Evolutionary conservation across 139 green algal species (phyloP).

Genomic region (Coccomyxa sp.): DNA sequence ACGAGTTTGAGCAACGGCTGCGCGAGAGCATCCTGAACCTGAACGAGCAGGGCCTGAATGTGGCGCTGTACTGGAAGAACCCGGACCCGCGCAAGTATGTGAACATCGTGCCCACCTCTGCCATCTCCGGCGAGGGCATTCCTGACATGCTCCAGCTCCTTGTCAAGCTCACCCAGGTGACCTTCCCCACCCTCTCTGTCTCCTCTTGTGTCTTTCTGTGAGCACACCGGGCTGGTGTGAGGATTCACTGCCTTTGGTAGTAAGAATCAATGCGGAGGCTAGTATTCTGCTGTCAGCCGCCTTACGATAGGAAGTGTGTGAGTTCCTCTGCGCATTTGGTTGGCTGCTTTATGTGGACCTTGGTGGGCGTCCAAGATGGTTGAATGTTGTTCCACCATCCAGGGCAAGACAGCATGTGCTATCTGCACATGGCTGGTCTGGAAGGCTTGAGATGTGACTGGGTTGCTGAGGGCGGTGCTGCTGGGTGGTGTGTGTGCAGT

Average conservation of each 20-base stretch:
- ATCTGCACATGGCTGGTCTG: too few species aligned
- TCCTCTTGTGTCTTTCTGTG: neutral
- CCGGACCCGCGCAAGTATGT: constrained; percentile 81
- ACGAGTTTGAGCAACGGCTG: constrained; percentile 68
- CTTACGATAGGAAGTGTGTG: neutral
- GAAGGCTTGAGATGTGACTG: too few species aligned
- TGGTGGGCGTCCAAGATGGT: too few species aligned
- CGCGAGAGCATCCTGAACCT: constrained; percentile 40
- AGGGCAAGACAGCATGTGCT: too few species aligned
- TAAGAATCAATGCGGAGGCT: neutral
- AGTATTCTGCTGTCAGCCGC: too few species aligned
- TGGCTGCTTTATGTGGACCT: too few species aligned
- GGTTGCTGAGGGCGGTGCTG: too few species aligned
- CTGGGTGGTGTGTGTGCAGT: constrained; percentile 21
- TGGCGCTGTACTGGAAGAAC: constrained; percentile 97
- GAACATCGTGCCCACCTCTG: constrained; percentile 93
- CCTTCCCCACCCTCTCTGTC: neutral
- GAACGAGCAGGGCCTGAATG: constrained; percentile 89
- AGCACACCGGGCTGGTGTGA: neutral
- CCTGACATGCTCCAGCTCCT: constrained; percentile 90
- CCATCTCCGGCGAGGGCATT: constrained; percentile 88
- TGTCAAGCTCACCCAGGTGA: constrained; percentile 88
- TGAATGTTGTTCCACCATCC: too few species aligned
- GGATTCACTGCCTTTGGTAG: neutral
- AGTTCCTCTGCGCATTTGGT: neutral